These are phyloP conservation scores for Colletotrichum spaethianum DNA, from an alignment of 2,329 filamentous ascomycete species.

Conservation along the genomic window DNA sequence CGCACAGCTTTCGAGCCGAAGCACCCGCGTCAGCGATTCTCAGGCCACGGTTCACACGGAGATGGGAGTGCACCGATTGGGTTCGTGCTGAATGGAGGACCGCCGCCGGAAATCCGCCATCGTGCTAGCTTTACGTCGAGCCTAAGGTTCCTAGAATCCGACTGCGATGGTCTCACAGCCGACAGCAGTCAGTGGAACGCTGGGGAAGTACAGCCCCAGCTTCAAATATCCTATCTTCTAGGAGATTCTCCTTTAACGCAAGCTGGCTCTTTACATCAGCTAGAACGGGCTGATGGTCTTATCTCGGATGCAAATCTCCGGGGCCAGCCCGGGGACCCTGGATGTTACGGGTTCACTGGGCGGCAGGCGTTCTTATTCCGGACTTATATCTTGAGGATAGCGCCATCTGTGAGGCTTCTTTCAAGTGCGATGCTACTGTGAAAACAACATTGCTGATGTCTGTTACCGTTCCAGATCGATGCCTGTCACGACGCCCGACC, in stretches of 20 bases:
- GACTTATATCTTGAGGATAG: constrained; percentile 35
- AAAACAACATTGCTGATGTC: background rate
- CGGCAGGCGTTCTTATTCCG: constrained; percentile 32
- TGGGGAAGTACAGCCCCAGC: constrained; percentile 22
- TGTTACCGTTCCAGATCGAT: constrained; percentile 14
- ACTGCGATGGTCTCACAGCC: constrained; percentile 2
- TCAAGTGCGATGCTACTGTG: background rate
- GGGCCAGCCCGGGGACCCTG: background rate
- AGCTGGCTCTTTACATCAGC: background rate
- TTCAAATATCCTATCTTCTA: constrained; percentile 31
- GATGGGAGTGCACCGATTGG: constrained; percentile 33
- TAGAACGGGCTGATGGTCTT: constrained; percentile 3
- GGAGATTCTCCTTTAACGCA: constrained; percentile 27
- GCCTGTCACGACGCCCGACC: constrained; percentile 47
- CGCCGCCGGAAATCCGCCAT: background rate
- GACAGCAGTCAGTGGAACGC: constrained; percentile 11
- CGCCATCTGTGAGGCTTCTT: constrained; percentile 17
- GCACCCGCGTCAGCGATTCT: constrained; percentile 24
- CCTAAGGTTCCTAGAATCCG: constrained; percentile 7
- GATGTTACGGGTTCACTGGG: constrained; percentile 27
- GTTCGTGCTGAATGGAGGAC: constrained; percentile 26
- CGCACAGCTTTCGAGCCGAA: background rate
- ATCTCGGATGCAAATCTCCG: constrained; percentile 1
- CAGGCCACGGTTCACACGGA: constrained; percentile 27
- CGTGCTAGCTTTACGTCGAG: constrained; percentile 13